Conservation (phyloP, 768 basidiomycete species). For the Lactifluus pinguis region DNA sequence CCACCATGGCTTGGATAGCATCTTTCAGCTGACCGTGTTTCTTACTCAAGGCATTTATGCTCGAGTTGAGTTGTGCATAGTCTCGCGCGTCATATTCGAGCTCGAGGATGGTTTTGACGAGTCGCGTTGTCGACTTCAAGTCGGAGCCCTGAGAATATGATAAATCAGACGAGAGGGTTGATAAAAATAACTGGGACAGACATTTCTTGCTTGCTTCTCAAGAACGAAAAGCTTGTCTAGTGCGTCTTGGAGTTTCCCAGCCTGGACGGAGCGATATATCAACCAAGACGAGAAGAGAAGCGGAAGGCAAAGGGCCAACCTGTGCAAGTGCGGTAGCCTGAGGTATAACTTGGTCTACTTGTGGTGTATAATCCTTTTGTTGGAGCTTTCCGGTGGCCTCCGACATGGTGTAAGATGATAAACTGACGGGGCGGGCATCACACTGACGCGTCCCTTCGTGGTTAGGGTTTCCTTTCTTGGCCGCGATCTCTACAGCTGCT, state of each 20-base stretch:
- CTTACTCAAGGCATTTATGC: conserved; percentile 67
- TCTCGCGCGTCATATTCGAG: conserved; percentile 67
- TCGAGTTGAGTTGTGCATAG: conserved; percentile 60
- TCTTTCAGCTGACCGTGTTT: conserved; percentile 96
- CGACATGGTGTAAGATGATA: conserved; percentile 46
- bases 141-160: conserved; percentile 69
- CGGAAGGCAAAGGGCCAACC: conserved; percentile 36
- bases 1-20: conserved; percentile 86
- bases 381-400: conserved; percentile 61
- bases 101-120: conserved; percentile 65
- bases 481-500: conserved; percentile 7
- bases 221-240: conserved; percentile 82
- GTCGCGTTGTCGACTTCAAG: conserved; percentile 79
- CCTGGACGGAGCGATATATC: conserved; percentile 33
- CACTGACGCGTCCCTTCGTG: conserved; percentile 31
- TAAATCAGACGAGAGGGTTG: not conserved
- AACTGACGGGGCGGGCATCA: not conserved
- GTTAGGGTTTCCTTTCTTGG: conserved; percentile 18
- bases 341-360: conserved; percentile 69
- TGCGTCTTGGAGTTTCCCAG: conserved; percentile 74
- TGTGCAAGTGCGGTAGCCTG: conserved; percentile 60
- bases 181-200: conserved; percentile 28
- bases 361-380: conserved; percentile 78
- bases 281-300: not conserved
- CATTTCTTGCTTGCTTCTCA: conserved; percentile 97